phyloP scores from a whole-genome alignment of 78 protist species.

The Cavenderia fasciculata region DNA sequence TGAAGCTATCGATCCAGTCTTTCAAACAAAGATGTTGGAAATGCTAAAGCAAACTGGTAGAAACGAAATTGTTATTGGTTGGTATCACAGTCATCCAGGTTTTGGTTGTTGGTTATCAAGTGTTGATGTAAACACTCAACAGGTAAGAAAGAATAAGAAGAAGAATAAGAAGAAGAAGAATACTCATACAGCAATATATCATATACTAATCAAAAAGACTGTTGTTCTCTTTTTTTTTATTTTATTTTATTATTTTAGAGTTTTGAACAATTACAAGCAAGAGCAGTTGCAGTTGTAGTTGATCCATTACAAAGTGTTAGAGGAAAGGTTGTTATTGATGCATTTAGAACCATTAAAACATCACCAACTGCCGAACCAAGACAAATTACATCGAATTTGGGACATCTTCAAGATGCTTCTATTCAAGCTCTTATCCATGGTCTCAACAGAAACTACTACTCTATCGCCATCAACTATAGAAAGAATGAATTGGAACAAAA shows the following conservation, averaged over 20 bases:
- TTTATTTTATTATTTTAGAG: too few relatives aligned
- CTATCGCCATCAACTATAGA: slow-evolving; percentile 95
- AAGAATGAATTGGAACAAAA: slow-evolving; percentile 98
- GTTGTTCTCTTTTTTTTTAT: too few relatives aligned
- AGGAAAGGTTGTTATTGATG: slow-evolving; percentile 99
- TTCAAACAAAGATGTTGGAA: slow-evolving; percentile 99
- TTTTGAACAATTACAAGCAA: slow-evolving; percentile 85
- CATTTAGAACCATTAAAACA: slow-evolving; percentile 96
- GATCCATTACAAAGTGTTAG: slow-evolving; percentile 99
- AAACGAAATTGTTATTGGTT: slow-evolving; percentile 99
- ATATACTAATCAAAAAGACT: too few relatives aligned
- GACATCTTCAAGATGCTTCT: slow-evolving; percentile 98
- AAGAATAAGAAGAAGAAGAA: too few relatives aligned
- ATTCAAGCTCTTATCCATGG: slow-evolving; percentile 98
- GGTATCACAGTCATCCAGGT: slow-evolving; percentile 99
- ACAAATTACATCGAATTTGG: slow-evolving; percentile 99
- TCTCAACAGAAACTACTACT: slow-evolving; percentile 98
- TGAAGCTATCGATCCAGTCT: slow-evolving; percentile 99
- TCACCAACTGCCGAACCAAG: slow-evolving; percentile 97
- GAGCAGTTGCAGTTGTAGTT: slow-evolving; percentile 99
- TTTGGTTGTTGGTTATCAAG: slow-evolving; percentile 99
- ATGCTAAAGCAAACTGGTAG: slow-evolving; percentile 98
- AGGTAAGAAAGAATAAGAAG: too few relatives aligned
- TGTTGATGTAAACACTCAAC: slow-evolving; percentile 98
- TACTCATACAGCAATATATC: background rate